Base-by-base conservation (phyloP, 139 green algal species). In the Tetraselmis chui region DNA sequence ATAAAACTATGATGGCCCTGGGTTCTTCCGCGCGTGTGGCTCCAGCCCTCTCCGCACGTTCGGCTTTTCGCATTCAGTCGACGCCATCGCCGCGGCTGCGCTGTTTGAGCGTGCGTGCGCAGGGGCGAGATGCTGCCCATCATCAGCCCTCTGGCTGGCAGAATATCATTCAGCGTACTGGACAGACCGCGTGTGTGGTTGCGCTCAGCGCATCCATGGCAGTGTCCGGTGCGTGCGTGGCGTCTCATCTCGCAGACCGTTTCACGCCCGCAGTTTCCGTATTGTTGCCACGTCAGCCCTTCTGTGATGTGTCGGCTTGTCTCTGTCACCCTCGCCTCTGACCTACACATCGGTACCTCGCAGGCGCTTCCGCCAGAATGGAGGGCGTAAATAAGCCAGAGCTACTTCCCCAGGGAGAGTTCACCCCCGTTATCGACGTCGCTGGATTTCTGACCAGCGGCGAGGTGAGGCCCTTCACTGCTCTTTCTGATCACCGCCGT, bases 371-470 rank as follows among this genome's bases (percentile, higher is more conserved):
- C 5, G 95, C 94, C 0, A 86, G 96, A 22, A 86, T 94, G 2
- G 93, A 96, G 79, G 95, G 95, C 28, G 97, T 99, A 5, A 99
- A 99, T 90, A 93, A 95, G 81, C 97, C 97, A 0, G 95, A 99
- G 31, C 92, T 99, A 31, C 89, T 99, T 32, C 97, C 96, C 5
- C 90, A 86, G 59, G 89, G 86, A 25, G 87, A 91, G n/a, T 81
- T 87, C 28, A 94, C 86, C 0, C 85, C 91, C 0, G 90, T 99
- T 11, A 98, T 99, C 78, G 96, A 99, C 80, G 93, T 99, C 0
- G 94, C 94, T 25, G 95, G 93, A 27, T 98, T 97, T 82, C 85
- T 98, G 23, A 96, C 95, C 0, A 82, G 88, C 1, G 93, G 91
- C 2, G 92, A 98, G 91, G 94, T 93, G 79, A 22, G 84, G 11